A percentile compares a stretch with the other conserved stretches of the same genome.
These are phyloP conservation scores for Apium graveolens DNA, from an alignment of 129 eudicot species.

Conservation along the genomic window DNA sequence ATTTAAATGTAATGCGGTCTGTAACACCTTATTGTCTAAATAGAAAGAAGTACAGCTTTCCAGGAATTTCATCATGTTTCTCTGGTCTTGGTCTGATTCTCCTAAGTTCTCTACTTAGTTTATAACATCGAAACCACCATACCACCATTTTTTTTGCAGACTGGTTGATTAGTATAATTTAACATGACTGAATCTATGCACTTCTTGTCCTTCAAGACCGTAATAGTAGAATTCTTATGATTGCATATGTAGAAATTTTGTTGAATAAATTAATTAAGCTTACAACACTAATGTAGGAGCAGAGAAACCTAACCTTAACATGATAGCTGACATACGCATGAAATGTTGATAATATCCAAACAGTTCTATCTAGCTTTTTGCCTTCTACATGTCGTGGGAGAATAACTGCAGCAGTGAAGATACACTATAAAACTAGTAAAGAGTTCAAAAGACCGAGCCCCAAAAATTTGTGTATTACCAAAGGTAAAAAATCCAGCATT, in stretches of 20 bases:
- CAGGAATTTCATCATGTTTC: neutral
- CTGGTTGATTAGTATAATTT: neutral
- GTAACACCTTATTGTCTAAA: neutral
- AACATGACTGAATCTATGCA: neutral
- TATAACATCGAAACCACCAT: neutral
- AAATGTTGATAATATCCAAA: conserved; percentile 85
- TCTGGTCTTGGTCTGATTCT: neutral
- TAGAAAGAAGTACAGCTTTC: neutral
- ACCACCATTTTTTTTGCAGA: neutral
- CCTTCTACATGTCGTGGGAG: conserved; percentile 87
- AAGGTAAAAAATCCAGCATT: conserved; percentile 94
- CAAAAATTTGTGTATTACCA: conserved; percentile 34
- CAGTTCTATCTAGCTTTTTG: conserved; percentile 84
- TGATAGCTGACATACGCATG: conserved; percentile 93
- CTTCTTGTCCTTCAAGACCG: neutral
- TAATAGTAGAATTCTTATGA: neutral
- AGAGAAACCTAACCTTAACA: conserved; percentile 61
- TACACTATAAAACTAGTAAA: neutral
- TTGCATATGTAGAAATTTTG: neutral
- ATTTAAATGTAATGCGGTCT: neutral
- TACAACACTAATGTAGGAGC: neutral
- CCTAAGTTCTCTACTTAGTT: neutral
- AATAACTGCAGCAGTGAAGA: conserved; percentile 45
- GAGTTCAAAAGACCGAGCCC: conserved; percentile 1
- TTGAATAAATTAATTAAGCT: neutral